Conservation (phyloP, 805 yeast genomes). For the Zygoascus bituminiphila region DNA sequence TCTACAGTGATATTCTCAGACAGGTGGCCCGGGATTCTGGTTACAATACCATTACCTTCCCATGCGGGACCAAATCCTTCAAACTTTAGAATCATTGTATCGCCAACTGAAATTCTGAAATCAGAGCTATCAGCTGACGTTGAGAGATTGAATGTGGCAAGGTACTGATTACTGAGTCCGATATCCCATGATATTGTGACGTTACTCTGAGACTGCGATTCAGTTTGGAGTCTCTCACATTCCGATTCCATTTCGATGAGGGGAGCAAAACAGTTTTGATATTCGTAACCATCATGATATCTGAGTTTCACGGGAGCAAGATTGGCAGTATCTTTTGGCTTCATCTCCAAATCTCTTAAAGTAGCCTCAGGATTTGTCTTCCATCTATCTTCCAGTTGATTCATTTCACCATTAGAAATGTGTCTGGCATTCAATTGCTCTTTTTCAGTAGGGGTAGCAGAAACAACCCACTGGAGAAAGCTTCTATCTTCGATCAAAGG, state of each 20-base stretch:
- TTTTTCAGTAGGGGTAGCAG: conserved; percentile 58
- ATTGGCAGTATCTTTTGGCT: conserved; percentile 43
- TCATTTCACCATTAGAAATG: conserved; percentile 57
- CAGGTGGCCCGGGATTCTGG: conserved; percentile 57
- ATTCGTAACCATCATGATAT: conserved; percentile 75
- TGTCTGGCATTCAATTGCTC: conserved; percentile 47
- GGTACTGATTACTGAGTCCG: conserved; percentile 54
- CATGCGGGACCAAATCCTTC: conserved; percentile 54
- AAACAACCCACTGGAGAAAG: conserved; percentile 71
- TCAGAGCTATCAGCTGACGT: conserved; percentile 52
- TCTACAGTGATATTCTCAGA: conserved; percentile 69
- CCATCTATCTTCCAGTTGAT: conserved; percentile 76
- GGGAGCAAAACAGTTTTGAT: conserved; percentile 80
- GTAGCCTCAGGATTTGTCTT: conserved; percentile 62
- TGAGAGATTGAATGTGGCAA: conserved; percentile 62
- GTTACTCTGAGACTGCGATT: conserved; percentile 67
- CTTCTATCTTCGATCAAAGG: conserved; percentile 73
- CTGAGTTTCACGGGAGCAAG: conserved; percentile 66
- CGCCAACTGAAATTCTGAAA: conserved; percentile 73
- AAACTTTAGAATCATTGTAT: conserved; percentile 63
- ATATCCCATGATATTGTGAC: conserved; percentile 67
- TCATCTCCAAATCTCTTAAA: conserved; percentile 51
- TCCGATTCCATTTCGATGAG: conserved; percentile 76
- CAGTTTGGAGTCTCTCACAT: conserved; percentile 61
- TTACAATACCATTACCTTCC: conserved; percentile 65